phyloP scores from a whole-genome alignment of 2,329 filamentous ascomycete genomes.

The Periconia sp. region DNA sequence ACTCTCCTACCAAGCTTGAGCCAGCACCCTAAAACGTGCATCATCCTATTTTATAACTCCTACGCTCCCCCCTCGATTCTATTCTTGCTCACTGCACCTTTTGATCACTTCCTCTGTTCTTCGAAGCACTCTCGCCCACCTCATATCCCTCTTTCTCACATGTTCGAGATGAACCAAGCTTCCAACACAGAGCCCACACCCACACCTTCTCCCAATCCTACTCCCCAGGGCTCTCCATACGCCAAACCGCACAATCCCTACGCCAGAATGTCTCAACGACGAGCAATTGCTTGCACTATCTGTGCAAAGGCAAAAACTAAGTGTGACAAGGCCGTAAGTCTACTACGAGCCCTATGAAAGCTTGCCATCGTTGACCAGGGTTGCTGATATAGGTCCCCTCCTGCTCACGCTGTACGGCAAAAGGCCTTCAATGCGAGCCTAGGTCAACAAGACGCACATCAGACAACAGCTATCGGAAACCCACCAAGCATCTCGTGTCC shows the following conservation, averaged over 20 bases:
- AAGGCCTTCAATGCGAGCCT: conserved; percentile 43
- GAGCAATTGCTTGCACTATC: conserved; percentile 47
- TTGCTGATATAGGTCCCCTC: conserved; percentile 39
- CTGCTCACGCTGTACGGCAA: conserved; percentile 43
- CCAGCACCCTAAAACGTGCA: conserved; percentile 15
- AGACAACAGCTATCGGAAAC: conserved; percentile 37
- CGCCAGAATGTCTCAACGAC: conserved; percentile 36
- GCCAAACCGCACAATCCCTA: conserved; percentile 31
- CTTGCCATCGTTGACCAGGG: not conserved
- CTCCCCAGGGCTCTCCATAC: conserved; percentile 18
- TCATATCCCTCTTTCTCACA: conserved; percentile 7
- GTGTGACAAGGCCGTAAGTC: conserved; percentile 43
- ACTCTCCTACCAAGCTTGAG: conserved; percentile 21
- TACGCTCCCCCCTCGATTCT: conserved; percentile 6
- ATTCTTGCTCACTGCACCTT: not conserved
- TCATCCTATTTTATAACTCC: conserved; percentile 21
- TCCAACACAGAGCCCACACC: conserved; percentile 18
- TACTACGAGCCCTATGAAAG: not conserved
- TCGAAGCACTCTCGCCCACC: conserved; percentile 4
- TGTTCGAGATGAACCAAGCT: conserved; percentile 23
- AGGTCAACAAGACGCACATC: conserved; percentile 46
- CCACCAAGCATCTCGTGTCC: conserved; percentile 32
- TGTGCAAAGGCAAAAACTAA: conserved; percentile 48
- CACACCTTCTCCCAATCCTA: conserved; percentile 16
- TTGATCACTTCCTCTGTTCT: not conserved